Base-by-base conservation (phyloP, 495 filamentous ascomycete genomes). In the Aspergillus saccharolyticus region DNA sequence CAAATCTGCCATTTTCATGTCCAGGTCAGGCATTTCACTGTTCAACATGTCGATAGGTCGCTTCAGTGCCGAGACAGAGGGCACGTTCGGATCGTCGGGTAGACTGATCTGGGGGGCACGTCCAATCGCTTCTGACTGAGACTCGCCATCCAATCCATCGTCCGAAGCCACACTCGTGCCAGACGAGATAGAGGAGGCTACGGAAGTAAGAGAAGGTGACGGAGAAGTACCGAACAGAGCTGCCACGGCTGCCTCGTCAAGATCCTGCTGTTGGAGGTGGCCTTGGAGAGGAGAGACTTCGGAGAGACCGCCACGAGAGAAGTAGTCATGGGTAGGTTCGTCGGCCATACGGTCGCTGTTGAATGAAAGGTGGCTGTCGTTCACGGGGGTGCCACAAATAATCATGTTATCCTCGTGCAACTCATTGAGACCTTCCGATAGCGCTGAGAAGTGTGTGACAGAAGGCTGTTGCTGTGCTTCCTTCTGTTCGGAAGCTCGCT, bases 401-500 rank as follows among this genome's bases (percentile, higher is more conserved):
- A 59, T 63, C 66, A 66, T 67, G 43, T 52, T 54, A 42, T 64
- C 60, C 44, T 73, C 71, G 16, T 72, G 65, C 43, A 71, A 54
- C 44, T 64, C 63, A 53, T 63, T 72, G 22, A 72, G 62, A 44
- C 69, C 65, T 48, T 73, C 70, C 4, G 74, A 69, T n/a, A 74
- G 69, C 44, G 71, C 68, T 18, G 70, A 74, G 33, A 66, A 63
- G 10, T 63, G 60, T 4, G 67, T 67, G 19, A 56, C 67, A 6
- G 65, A 56, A 17, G 66, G 62, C 39, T 64, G 60, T 8, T 53
- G 52, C 56, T 66, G 67, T 52, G 52, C 68, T 30, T 81, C 77
- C 61, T 78, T 82, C 61, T 80, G 80, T 60, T 76, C 73, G 7
- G 77, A 73, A n/a, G 76, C 89, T 56, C 89, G 83, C 74, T 88